Percentiles rank a stretch among this genome's conserved stretches.
phyloP scores from a whole-genome alignment of 2,329 filamentous ascomycete genomes.

The Beauveria scarabaeidicola region DNA sequence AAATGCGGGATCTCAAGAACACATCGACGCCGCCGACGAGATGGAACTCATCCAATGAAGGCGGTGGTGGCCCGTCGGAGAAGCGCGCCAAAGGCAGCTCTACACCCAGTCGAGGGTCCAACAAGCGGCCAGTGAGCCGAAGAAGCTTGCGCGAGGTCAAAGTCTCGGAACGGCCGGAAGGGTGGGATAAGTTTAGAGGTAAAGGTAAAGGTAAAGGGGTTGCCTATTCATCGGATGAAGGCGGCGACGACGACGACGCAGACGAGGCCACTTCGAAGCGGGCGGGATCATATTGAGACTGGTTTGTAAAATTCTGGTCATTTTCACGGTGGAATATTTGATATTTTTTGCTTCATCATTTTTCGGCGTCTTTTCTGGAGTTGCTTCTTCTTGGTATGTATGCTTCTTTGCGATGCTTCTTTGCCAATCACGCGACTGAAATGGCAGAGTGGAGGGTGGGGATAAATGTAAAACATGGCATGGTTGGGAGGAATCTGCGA shows the following conservation, averaged over 20 bases:
- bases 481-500: not conserved
- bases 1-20: slow-evolving; percentile 59
- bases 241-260: slow-evolving; percentile 22
- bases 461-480: not conserved
- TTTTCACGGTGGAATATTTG: not conserved
- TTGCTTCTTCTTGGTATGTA: not conserved
- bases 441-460: not conserved
- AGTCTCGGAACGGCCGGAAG: slow-evolving; percentile 19
- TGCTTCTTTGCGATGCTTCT: not conserved
- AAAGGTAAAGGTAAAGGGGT: slow-evolving; percentile 40
- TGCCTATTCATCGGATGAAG: slow-evolving; percentile 28
- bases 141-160: slow-evolving; percentile 35
- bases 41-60: slow-evolving; percentile 41
- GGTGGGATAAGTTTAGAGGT: slow-evolving; percentile 20
- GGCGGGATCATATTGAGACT: slow-evolving; percentile 34
- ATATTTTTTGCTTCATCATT: not conserved
- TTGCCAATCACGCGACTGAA: not conserved
- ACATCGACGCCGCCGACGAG: slow-evolving; percentile 39
- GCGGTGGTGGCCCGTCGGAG: slow-evolving; percentile 25
- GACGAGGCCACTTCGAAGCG: slow-evolving; percentile 23
- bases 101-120: slow-evolving; percentile 20
- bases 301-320: not conserved
- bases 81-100: slow-evolving; percentile 19
- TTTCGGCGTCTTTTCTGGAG: not conserved
- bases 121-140: slow-evolving; percentile 27